Evolutionary conservation across 352 stramenopile species (phyloP).

Genomic region (Globisporangium nagaii): DNA sequence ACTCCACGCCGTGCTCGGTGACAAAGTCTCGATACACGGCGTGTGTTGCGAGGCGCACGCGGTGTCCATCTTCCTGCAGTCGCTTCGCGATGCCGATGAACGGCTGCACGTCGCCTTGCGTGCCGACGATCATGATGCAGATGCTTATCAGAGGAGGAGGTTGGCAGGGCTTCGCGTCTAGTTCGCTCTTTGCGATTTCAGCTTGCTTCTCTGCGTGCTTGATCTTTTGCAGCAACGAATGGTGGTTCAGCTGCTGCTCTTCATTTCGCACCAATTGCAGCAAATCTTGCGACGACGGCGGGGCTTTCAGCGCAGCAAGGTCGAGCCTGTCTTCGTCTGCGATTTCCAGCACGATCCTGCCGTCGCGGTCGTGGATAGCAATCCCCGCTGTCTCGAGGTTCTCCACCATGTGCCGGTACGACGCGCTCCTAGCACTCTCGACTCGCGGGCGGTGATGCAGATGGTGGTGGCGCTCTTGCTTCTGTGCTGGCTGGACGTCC

Average conservation of each 20-base stretch:
- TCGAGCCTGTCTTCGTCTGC: conserved; percentile 10
- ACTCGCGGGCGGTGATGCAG: background rate
- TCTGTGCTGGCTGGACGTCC: background rate
- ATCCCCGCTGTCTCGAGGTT: conserved; percentile 8
- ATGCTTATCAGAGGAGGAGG: conserved; percentile 52
- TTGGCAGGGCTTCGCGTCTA: conserved; percentile 4
- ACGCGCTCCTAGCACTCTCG: background rate
- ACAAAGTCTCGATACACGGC: conserved; percentile 84
- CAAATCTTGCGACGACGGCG: conserved; percentile 1
- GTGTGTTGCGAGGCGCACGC: conserved; percentile 89
- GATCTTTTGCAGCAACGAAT: background rate
- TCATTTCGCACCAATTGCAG: background rate
- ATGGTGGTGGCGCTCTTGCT: background rate
- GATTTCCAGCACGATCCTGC: conserved; percentile 8
- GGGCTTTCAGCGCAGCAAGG: conserved; percentile 1
- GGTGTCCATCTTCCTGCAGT: conserved; percentile 81
- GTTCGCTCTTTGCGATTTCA: background rate
- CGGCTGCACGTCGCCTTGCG: conserved; percentile 80
- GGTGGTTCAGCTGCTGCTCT: background rate
- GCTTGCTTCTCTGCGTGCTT: background rate
- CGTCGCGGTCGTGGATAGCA: conserved; percentile 7
- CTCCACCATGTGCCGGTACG: conserved; percentile 1
- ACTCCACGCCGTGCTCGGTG: conserved; percentile 60
- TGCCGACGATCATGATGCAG: conserved; percentile 91
- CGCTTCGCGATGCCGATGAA: conserved; percentile 84